Evolutionary conservation across 345 rosid species (phyloP).

Genomic region (Brassica napus): Da-Ae NC_063452.1:60162001-60162500

Average conservation of each 20-base stretch:
- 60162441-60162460: neutral
- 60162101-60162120: constrained; percentile 70
- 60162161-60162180: constrained; percentile 48
- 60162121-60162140: constrained; percentile 91
- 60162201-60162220: neutral
- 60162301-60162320: constrained; percentile 72
- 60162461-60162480: neutral
- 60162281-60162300: constrained; percentile 76
- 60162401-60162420: neutral
- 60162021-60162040: constrained; percentile 67
- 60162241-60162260: neutral
- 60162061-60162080: constrained; percentile 82
- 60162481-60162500: constrained; percentile 59
- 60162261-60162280: constrained; percentile 72
- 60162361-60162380: neutral
- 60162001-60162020: constrained; percentile 48
- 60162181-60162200: neutral
- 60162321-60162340: constrained; percentile 39
- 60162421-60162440: neutral
- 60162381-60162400: neutral
- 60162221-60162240: neutral
- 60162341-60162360: constrained; percentile 15
- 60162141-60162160: constrained; percentile 83
- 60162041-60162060: constrained; percentile 89
- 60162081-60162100: constrained; percentile 72